Evolutionary conservation across 2,329 filamentous ascomycete genomes (phyloP).

Genomic region (Alternaria viburni): DNA sequence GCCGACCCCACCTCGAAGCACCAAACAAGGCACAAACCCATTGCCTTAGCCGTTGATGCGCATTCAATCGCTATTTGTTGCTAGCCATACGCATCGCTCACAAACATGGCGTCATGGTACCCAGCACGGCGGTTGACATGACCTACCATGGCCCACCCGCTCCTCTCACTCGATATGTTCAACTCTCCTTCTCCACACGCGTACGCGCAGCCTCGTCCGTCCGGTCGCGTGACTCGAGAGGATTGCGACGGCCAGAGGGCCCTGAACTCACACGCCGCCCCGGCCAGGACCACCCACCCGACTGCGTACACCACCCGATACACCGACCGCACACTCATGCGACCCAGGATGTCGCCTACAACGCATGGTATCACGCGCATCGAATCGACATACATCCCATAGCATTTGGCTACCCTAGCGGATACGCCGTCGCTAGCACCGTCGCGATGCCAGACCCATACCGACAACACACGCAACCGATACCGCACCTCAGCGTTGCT

Average conservation of each 20-base stretch:
- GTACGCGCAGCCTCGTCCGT: background rate
- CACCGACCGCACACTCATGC: background rate
- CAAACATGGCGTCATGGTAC: background rate
- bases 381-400: too few species aligned
- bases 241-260: background rate
- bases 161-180: background rate
- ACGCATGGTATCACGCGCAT: too few species aligned
- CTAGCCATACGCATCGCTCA: background rate
- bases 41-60: background rate
- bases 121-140: background rate
- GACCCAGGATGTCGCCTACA: background rate
- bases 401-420: background rate
- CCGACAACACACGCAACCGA: background rate
- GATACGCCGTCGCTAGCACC: background rate
- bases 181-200: background rate
- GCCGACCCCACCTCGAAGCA: background rate
- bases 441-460: background rate
- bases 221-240: background rate
- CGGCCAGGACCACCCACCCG: background rate
- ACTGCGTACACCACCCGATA: background rate
- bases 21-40: background rate
- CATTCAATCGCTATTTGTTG: background rate
- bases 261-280: too few species aligned
- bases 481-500: background rate
- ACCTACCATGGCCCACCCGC: background rate